These are phyloP conservation scores for Termitomyces sp. DNA, from an alignment of 768 basidiomycete genomes.

Conservation along the genomic window DNA sequence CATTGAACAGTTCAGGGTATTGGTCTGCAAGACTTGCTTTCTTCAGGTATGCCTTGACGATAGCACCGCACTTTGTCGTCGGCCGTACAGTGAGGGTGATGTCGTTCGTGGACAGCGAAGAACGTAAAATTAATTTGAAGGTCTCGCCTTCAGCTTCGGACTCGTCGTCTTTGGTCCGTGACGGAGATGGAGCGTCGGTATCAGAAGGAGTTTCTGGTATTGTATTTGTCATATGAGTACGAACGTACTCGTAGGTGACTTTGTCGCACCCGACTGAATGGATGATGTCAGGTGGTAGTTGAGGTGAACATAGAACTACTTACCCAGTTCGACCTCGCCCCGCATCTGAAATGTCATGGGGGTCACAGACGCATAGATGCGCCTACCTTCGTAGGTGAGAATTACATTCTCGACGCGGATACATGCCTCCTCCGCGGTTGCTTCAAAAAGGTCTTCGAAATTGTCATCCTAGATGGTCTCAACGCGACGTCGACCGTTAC, in stretches of 20 bases:
- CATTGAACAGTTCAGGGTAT: conserved; percentile 34
- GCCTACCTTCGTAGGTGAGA: conserved; percentile 54
- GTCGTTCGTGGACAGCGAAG: conserved; percentile 40
- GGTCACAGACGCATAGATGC: conserved; percentile 64
- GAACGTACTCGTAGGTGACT: conserved; percentile 57
- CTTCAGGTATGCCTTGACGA: conserved; percentile 71
- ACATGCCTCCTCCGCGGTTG: conserved; percentile 53
- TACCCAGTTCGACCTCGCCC: conserved; percentile 63
- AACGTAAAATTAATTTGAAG: conserved; percentile 64
- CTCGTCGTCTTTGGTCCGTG: conserved; percentile 15
- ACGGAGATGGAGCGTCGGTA: conserved; percentile 12
- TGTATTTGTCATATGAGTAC: conserved; percentile 20
- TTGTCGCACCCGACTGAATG: conserved; percentile 60
- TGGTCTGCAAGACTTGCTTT: conserved; percentile 54
- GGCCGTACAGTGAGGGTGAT: conserved; percentile 65
- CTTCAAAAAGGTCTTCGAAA: conserved; percentile 61
- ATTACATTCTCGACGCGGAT: conserved; percentile 48
- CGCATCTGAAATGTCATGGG: conserved; percentile 63
- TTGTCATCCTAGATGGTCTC: conserved; percentile 45
- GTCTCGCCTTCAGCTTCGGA: conserved; percentile 44
- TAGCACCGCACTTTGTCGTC: conserved; percentile 70
- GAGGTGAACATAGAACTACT: conserved; percentile 9
- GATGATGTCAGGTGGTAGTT: background rate
- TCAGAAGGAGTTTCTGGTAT: conserved; percentile 9
- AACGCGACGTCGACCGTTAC: background rate